Evolutionary conservation across 306 rosid genomes (phyloP), one percentile per base, ranked within the genome.

Genomic region (Sechiopsis laciniata): DNA sequence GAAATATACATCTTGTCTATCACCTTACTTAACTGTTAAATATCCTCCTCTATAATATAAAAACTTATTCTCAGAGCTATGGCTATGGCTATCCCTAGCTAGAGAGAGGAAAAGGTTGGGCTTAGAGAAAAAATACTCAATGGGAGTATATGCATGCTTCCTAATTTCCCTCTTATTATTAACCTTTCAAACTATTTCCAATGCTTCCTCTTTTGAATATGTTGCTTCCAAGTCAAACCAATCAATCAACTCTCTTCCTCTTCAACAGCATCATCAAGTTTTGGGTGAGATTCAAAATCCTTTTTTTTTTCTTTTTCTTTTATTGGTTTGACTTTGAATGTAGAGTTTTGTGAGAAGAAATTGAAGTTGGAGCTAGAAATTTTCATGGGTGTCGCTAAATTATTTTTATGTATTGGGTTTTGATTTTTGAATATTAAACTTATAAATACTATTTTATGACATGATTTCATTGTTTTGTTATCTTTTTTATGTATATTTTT

Each of bases 141-240:
- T 60, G 73, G 73, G 73, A 68, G 73, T 48, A 46, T 68, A 68
- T 46, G 73, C 56, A 21, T 68, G 56, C 56, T 26, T 68, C 55
- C 73, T 67, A 8, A 62, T 35, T 45, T 46, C 55, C 26, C 37
- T 67, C 37, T 67, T 46, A 26, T 61, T 61, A 14, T 5, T 67
- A 40, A 40, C 1, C 12, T 8, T 68, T 68, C 73, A 68, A 46
- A 66, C 72, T 40, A 29, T 45, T 46, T 12, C 55, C 3, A 11
- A 42, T 42, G 52, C 52, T 16, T 65, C 71, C 17, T 45, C 72
- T 45, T 11, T 66, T 11, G 26, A 4, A 64, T 10, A n/a, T 64
- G 55, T 46, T 10, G 13, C 15, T 32, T 16, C 48, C 48, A 62
- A 32, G 16, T 20, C 52, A n/a, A 67, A 67, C 19, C 72, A 65